These are phyloP conservation scores for Quercus berberidifolia DNA, from an alignment of 306 rosid genomes.

Conservation along the genomic window DNA sequence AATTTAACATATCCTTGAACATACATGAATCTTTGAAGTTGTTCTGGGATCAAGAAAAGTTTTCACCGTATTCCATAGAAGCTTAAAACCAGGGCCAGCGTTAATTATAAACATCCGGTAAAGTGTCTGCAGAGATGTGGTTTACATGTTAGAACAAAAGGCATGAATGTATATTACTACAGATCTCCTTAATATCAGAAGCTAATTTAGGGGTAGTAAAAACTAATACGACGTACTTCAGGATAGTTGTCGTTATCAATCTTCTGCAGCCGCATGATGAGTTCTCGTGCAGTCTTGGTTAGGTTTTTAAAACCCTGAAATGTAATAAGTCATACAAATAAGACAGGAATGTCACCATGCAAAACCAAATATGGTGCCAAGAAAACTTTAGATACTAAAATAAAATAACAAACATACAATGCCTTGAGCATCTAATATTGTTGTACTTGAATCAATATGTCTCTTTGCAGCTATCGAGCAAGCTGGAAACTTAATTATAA, in stretches of 20 bases:
- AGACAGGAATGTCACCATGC: slow-evolving; percentile 1
- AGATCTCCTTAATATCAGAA: slow-evolving; percentile 22
- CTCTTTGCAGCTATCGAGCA: slow-evolving; percentile 92
- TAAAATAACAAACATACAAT: slow-evolving; percentile 56
- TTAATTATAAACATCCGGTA: slow-evolving; percentile 78
- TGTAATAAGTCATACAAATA: slow-evolving; percentile 12
- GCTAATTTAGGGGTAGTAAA: background rate
- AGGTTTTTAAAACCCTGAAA: slow-evolving; percentile 81
- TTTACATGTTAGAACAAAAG: slow-evolving; percentile 11
- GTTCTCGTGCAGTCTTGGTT: slow-evolving; percentile 75
- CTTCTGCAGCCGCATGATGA: slow-evolving; percentile 73
- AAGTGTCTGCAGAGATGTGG: slow-evolving; percentile 60
- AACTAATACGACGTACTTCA: slow-evolving; percentile 51
- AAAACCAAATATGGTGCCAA: slow-evolving; percentile 5
- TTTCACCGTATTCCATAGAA: slow-evolving; percentile 78
- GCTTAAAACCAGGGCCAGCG: slow-evolving; percentile 89
- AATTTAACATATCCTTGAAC: slow-evolving; percentile 27
- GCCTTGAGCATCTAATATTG: slow-evolving; percentile 87
- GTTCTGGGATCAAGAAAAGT: slow-evolving; percentile 84
- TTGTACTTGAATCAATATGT: slow-evolving; percentile 84
- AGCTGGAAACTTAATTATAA: slow-evolving; percentile 87
- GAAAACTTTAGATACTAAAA: slow-evolving; percentile 12
- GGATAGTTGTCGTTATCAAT: slow-evolving; percentile 92
- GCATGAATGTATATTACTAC: slow-evolving; percentile 1
- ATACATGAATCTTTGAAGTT: slow-evolving; percentile 79